A percentile compares a stretch with the other conserved stretches of the same genome.
Conservation (phyloP, 2,329 filamentous ascomycete species). For the Karstenula rhodostoma region DNA sequence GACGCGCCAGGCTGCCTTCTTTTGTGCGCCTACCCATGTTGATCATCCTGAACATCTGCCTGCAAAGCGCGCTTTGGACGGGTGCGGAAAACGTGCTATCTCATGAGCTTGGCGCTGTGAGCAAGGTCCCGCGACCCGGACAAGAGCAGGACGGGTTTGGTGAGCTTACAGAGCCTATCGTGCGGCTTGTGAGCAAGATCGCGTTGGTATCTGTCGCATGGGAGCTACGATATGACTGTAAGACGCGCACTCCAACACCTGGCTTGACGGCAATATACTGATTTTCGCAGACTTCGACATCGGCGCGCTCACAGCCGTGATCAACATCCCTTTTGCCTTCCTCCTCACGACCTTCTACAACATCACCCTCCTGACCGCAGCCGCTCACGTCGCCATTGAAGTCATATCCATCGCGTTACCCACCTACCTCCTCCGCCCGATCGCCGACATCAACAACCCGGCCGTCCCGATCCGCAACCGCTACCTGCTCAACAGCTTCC, state of each 20-base stretch:
- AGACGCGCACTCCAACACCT: constrained; percentile 36
- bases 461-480: constrained; percentile 56
- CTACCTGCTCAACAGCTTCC: constrained; percentile 49
- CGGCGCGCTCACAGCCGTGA: constrained; percentile 63
- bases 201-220: constrained; percentile 76
- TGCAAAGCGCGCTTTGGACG: constrained; percentile 72
- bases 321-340: constrained; percentile 77
- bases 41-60: constrained; percentile 63
- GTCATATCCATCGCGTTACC: constrained; percentile 74
- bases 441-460: constrained; percentile 69
- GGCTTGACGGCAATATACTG: background rate
- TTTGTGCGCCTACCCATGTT: constrained; percentile 53
- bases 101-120: constrained; percentile 72
- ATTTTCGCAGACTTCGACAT: constrained; percentile 49
- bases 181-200: constrained; percentile 64
- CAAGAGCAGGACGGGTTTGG: constrained; percentile 56
- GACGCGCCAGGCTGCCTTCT: constrained; percentile 36
- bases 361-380: constrained; percentile 67
- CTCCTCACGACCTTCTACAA: constrained; percentile 81
- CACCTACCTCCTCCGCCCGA: constrained; percentile 75
- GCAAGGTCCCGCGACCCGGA: constrained; percentile 56
- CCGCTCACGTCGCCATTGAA: constrained; percentile 72
- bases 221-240: constrained; percentile 76
- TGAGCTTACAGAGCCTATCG: constrained; percentile 65
- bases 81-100: constrained; percentile 66